Base-by-base conservation (phyloP, 73 alveolate species). In the Diophrys appendiculata region DNA sequence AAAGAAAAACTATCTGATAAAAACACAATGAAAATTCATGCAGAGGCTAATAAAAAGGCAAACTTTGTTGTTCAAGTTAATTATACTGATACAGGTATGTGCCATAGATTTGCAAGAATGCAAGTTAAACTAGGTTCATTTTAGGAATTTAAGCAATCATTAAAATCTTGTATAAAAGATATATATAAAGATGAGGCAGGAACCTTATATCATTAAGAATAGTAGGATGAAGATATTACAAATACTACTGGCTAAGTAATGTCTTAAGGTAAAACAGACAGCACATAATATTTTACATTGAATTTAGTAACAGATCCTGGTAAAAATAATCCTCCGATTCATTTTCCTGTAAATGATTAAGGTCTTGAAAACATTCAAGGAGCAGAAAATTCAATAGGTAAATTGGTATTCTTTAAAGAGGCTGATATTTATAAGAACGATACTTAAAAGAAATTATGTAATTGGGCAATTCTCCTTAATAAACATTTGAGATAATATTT, bases 91-190 rank as follows among this genome's bases (percentile, higher is more conserved):
- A 88, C 95, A 35, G 87, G 84, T 69, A 88, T 81, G 68, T 93
- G 92, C 69, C 99, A 95, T 77, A 80, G 99, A 78, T 95, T 95
- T 78, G 84, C 91, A 29, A 68, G 96, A 1, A 93, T 92, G 71
- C 88, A 87, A 69, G 87, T 95, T 18, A 72, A 67, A 28, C 88
- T 71, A 65, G 64, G 80, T 72, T 69, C 26, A 34, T 73, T 73
- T 1, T 89, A 86, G 65, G 52, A 72, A 52, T 89, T 85, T 14
- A 81, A 72, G 72, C 72, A 78, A 18, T 67, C 52, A 68, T 75
- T 88, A 1, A 92, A 90, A 33, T 91, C 86, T 28, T 90, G 65
- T 56, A 85, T 90, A 0, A 56, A 81, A 27, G 76, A 79, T 25
- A 26, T 65, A 43, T 86, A 86, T 64, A 33, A 28, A 43, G 80